phyloP scores from a whole-genome alignment of 2,329 filamentous ascomycete genomes.

The Acarospora socialis region DNA sequence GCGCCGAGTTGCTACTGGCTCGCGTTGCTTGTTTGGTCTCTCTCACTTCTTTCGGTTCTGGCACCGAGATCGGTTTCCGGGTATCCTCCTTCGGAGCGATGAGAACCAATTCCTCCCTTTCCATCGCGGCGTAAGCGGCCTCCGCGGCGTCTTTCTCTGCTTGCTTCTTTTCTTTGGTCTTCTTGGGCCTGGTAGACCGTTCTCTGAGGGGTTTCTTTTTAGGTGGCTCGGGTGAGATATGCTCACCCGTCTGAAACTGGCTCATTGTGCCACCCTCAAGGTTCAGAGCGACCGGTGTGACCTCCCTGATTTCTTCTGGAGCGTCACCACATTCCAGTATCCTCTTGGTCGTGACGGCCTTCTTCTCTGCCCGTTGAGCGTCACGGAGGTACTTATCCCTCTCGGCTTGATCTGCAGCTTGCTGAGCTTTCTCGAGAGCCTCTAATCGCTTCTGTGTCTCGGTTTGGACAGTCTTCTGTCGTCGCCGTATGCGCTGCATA shows the following conservation, averaged over 20 bases:
- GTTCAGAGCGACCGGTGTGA: constrained; percentile 61
- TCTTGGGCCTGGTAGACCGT: constrained; percentile 55
- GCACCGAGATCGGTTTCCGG: constrained; percentile 30
- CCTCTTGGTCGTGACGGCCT: constrained; percentile 78
- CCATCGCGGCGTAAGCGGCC: constrained; percentile 63
- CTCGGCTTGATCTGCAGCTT: constrained; percentile 69
- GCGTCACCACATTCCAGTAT: constrained; percentile 71
- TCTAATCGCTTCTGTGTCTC: constrained; percentile 72
- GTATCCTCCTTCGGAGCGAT: constrained; percentile 46
- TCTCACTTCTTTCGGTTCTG: constrained; percentile 21
- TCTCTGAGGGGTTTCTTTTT: constrained; percentile 41
- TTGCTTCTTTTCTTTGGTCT: constrained; percentile 64
- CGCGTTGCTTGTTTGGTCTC: constrained; percentile 28
- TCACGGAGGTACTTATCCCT: constrained; percentile 67
- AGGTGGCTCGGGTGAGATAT: constrained; percentile 29
- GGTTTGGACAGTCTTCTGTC: constrained; percentile 86
- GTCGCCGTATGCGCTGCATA: constrained; percentile 92
- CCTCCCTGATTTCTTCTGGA: constrained; percentile 56
- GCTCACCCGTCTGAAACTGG: constrained; percentile 56
- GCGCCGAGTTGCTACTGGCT: constrained; percentile 30
- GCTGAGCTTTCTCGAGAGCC: constrained; percentile 61
- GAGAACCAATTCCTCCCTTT: constrained; percentile 29
- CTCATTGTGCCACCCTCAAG: constrained; percentile 75
- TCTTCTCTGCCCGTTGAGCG: constrained; percentile 81
- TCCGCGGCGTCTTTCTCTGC: constrained; percentile 64